Conservation (phyloP, 345 rosid species). For the Gossypium raimondii region DNA sequence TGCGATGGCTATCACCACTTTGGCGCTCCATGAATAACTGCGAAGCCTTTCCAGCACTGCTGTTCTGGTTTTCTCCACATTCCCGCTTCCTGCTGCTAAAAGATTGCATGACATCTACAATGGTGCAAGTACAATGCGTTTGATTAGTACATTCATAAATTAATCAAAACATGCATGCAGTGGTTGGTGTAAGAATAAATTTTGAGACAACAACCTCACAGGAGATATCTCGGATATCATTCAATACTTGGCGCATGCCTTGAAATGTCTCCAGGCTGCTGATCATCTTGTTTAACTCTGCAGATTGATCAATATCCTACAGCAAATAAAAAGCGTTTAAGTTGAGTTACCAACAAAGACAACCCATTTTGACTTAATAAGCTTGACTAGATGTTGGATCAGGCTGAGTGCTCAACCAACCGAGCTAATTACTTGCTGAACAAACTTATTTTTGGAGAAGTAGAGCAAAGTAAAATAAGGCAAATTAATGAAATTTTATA, state of each 20-base stretch:
- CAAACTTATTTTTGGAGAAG: no score
- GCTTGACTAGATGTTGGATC: no score
- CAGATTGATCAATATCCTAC: background rate
- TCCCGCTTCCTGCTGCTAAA: background rate
- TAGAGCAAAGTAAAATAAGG: background rate
- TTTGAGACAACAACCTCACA: constrained; percentile 7
- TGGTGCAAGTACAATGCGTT: background rate
- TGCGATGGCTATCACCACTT: background rate
- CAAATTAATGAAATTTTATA: no score
- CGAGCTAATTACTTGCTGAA: no score
- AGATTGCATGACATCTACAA: constrained; percentile 4
- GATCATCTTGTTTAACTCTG: background rate
- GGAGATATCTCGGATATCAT: background rate
- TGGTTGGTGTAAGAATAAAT: no score
- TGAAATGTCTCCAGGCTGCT: background rate
- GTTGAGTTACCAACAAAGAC: background rate
- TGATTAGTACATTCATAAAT: background rate
- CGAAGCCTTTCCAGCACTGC: background rate
- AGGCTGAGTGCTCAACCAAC: no score
- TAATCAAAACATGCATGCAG: no score
- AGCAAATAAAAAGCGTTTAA: background rate
- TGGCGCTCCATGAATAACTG: background rate
- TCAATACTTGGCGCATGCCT: background rate
- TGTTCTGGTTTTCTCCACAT: background rate
- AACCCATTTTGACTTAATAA: no score